These are phyloP conservation scores for Fusarium sp. DNA, from an alignment of 2,329 filamentous ascomycete species.

Conservation along the genomic window DNA sequence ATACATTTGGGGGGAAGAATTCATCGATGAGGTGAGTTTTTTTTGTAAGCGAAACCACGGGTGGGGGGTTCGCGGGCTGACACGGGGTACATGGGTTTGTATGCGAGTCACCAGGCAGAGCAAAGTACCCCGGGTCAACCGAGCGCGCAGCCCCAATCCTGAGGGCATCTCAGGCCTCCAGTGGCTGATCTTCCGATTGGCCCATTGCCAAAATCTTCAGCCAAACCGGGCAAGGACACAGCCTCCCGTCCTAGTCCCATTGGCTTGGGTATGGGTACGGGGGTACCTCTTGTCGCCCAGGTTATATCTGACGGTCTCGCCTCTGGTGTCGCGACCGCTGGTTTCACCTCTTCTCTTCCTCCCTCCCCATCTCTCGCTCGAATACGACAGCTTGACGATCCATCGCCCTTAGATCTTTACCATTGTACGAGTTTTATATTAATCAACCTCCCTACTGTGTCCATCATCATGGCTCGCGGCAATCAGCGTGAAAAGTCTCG, in stretches of 20 bases:
- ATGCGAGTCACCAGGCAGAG: background rate
- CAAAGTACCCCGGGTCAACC: conserved; percentile 16
- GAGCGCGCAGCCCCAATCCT: conserved; percentile 7
- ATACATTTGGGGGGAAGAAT: background rate
- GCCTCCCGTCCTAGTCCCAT: background rate
- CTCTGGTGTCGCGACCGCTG: conserved; percentile 1
- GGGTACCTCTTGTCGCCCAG: background rate
- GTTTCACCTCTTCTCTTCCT: background rate
- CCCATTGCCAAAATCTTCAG: background rate
- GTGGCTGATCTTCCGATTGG: conserved; percentile 36
- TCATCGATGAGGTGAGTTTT: background rate
- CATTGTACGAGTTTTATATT: background rate
- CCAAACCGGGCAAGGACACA: conserved; percentile 8
- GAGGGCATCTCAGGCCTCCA: conserved; percentile 13
- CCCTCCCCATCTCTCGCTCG: background rate
- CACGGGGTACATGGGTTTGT: conserved; percentile 6
- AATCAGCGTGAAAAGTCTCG: conserved; percentile 96
- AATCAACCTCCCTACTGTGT: background rate
- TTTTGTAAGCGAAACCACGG: background rate
- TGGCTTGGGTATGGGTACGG: background rate
- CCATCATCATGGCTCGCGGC: conserved; percentile 81
- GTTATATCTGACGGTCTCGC: conserved; percentile 33
- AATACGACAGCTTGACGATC: conserved; percentile 8
- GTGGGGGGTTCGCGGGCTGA: conserved; percentile 5
- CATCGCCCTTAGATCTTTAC: background rate